Conservation (phyloP, 495 filamentous ascomycete species). For the Pyrenula aspistea region DNA sequence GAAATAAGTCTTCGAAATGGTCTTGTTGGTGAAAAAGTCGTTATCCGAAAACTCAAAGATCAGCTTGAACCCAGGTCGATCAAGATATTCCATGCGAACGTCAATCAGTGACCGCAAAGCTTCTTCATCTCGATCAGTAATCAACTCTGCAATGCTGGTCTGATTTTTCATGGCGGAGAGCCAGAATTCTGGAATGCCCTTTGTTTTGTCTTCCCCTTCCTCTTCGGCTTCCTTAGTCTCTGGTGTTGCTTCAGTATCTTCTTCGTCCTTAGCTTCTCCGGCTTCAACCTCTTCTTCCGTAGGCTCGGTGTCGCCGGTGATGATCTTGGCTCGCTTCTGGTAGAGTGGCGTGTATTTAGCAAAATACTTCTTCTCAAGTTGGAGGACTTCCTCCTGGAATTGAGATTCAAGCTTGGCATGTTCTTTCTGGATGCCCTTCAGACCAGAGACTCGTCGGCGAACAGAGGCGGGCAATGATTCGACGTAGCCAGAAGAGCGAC, state of each 20-base stretch:
- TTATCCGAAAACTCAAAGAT: slow-evolving; percentile 97
- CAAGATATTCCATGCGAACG: slow-evolving; percentile 98
- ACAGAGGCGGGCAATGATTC: slow-evolving; percentile 84
- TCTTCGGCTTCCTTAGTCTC: slow-evolving; percentile 26
- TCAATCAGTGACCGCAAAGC: slow-evolving; percentile 86
- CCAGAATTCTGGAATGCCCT: slow-evolving; percentile 98
- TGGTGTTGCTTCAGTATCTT: slow-evolving; percentile 36
- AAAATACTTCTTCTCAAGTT: slow-evolving; percentile 99
- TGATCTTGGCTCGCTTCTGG: slow-evolving; percentile 82
- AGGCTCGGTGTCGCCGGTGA: slow-evolving; percentile 82
- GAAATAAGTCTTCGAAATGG: slow-evolving; percentile 94
- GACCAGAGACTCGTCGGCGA: slow-evolving; percentile 81
- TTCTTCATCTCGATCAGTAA: slow-evolving; percentile 90
- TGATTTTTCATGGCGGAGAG: slow-evolving; percentile 99
- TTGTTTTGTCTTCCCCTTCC: slow-evolving; percentile 39
- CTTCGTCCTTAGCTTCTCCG: slow-evolving; percentile 70
- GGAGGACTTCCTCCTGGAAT: slow-evolving; percentile 94
- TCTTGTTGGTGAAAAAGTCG: slow-evolving; percentile 93
- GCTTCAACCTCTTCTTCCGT: slow-evolving; percentile 74
- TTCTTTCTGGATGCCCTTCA: slow-evolving; percentile 98
- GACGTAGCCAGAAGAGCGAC: slow-evolving; percentile 93
- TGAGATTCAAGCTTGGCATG: slow-evolving; percentile 95
- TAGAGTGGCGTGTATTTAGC: slow-evolving; percentile 97
- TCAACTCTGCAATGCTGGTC: slow-evolving; percentile 89
- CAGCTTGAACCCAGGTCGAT: slow-evolving; percentile 92